Conservation (phyloP, 2,329 filamentous ascomycete genomes). For the Phialocephala subalpina region DNA sequence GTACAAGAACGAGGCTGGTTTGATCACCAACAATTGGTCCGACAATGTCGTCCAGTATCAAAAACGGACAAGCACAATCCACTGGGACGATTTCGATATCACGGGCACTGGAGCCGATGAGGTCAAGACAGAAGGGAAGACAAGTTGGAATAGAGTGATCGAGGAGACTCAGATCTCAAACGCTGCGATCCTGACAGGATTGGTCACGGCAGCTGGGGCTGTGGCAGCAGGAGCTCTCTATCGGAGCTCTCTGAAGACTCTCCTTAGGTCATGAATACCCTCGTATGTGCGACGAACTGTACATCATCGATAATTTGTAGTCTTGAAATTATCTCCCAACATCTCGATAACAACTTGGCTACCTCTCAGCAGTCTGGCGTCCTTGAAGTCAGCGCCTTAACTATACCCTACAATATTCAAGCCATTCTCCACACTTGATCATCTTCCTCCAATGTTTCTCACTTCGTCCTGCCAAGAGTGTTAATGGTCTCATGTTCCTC, state of each 20-base stretch:
- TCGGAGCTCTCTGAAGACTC: constrained; percentile 11
- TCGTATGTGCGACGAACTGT: background rate
- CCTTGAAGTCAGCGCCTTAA: background rate
- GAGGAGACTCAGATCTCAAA: constrained; percentile 47
- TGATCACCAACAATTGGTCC: constrained; percentile 40
- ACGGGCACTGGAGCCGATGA: constrained; percentile 39
- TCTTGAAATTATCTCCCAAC: no score
- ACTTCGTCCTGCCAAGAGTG: no score
- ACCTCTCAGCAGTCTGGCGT: no score
- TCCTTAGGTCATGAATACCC: constrained; percentile 8
- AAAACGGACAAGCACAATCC: constrained; percentile 50
- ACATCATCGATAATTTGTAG: background rate
- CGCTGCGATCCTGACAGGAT: constrained; percentile 25
- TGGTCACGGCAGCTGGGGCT: constrained; percentile 25
- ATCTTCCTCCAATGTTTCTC: no score
- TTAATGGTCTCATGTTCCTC: no score
- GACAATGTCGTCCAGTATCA: constrained; percentile 64
- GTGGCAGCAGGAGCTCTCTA: constrained; percentile 23
- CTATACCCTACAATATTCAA: no score
- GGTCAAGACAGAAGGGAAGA: constrained; percentile 39
- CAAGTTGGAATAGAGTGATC: constrained; percentile 44
- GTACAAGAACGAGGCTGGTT: constrained; percentile 39
- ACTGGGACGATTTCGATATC: constrained; percentile 55
- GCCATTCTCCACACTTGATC: no score
- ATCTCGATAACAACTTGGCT: no score